These are phyloP conservation scores for Boletus sp. DNA, from an alignment of 768 basidiomycete species.

Conservation along the genomic window DNA sequence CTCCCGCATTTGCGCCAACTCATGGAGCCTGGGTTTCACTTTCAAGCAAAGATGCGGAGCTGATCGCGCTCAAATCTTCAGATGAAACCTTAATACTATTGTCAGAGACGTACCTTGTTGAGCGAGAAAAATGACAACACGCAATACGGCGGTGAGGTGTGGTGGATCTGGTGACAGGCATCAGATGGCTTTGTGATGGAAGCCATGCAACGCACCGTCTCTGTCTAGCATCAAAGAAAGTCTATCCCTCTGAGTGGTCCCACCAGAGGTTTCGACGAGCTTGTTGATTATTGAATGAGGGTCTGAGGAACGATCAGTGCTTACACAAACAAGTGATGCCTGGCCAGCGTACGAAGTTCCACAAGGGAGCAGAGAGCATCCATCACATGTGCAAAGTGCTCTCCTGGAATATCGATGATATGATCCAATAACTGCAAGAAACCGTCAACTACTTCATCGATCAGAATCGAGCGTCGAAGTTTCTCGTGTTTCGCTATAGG, in stretches of 20 bases:
- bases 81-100: not conserved
- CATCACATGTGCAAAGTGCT: conserved; percentile 16
- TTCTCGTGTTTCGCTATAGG: conserved; percentile 14
- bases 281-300: not conserved
- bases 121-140: conserved; percentile 10
- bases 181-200: not conserved
- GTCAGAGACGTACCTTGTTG: not conserved
- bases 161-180: not conserved
- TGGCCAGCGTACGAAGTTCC: conserved; percentile 3
- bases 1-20: conserved; percentile 9
- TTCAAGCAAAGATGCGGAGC: conserved; percentile 6
- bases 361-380: conserved; percentile 15
- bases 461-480: conserved; percentile 9
- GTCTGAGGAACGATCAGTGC: not conserved
- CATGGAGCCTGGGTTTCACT: conserved; percentile 7
- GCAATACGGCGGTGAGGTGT: conserved; percentile 14
- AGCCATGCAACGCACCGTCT: not conserved
- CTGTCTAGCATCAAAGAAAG: conserved; percentile 11
- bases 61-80: not conserved
- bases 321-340: not conserved
- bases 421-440: conserved; percentile 12
- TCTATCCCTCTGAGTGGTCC: not conserved
- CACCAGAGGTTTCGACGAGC: not conserved
- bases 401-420: not conserved
- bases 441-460: conserved; percentile 3